Percentiles rank a stretch among this genome's conserved stretches.
Conservation (phyloP, 2,329 filamentous ascomycete species). For the Ramichloridium luteum region DNA sequence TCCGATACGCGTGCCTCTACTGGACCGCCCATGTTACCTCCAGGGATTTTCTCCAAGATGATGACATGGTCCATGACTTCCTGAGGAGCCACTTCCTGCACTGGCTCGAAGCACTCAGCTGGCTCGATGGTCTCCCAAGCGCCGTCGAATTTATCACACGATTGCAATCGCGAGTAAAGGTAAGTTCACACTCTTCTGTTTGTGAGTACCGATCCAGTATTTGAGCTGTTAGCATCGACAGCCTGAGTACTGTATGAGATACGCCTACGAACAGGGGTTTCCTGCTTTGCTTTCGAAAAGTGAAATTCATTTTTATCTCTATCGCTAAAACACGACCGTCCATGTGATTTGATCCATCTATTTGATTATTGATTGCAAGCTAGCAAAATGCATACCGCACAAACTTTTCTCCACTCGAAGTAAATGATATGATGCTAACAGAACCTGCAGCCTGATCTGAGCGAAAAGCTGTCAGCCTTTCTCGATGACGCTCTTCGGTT, state of each 20-base stretch:
- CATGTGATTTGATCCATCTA: no score
- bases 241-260: no score
- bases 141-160: constrained; percentile 6
- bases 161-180: constrained; percentile 1
- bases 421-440: no score
- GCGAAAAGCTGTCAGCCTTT: constrained; percentile 12
- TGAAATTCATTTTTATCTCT: no score
- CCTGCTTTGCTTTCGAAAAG: no score
- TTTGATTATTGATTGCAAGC: no score
- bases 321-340: no score
- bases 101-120: constrained; percentile 34
- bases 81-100: constrained; percentile 30
- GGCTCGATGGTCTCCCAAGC: constrained; percentile 18
- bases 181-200: background rate
- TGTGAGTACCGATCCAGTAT: background rate
- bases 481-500: constrained; percentile 24
- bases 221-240: no score
- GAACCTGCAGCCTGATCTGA: constrained; percentile 1
- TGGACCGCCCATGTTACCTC: constrained; percentile 28
- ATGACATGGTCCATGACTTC: constrained; percentile 24
- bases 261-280: no score
- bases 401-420: background rate
- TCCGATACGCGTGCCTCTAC: constrained; percentile 32
- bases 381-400: no score
- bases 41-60: constrained; percentile 16